Evolutionary conservation across 306 rosid species (phyloP).

Genomic region (Vicia faba): DNA sequence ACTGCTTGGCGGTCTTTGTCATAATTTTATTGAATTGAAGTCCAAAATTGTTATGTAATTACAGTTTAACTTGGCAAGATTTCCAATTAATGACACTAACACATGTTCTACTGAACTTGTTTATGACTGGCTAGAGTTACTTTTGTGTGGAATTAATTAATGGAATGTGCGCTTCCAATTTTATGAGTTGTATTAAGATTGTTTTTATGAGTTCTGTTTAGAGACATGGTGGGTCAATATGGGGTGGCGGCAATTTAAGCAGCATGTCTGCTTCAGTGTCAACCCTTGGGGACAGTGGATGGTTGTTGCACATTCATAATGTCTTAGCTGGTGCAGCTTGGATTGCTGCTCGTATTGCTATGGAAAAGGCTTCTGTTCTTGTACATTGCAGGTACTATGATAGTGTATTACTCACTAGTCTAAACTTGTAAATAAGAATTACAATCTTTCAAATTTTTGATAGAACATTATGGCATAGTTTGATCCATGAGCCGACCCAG

Average conservation of each 20-base stretch:
- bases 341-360: constrained; percentile 94
- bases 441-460: constrained; percentile 1
- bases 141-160: constrained; percentile 9
- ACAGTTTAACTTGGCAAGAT: constrained; percentile 15
- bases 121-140: constrained; percentile 26
- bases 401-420: constrained; percentile 24
- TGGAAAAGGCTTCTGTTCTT: constrained; percentile 92
- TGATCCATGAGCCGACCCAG: too few relatives aligned
- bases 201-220: constrained; percentile 41
- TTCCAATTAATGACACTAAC: constrained; percentile 23
- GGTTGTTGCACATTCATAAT: constrained; percentile 86
- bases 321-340: constrained; percentile 97
- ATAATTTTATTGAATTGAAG: constrained; percentile 10
- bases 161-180: constrained; percentile 4
- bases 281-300: constrained; percentile 93
- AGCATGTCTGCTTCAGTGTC: constrained; percentile 99
- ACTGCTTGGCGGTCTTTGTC: constrained; percentile 29
- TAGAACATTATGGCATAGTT: too few relatives aligned
- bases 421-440: neutral
- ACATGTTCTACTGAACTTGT: constrained; percentile 30
- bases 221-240: constrained; percentile 97
- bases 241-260: constrained; percentile 99
- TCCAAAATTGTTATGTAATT: neutral
- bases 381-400: constrained; percentile 91
- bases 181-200: constrained; percentile 33